Base-by-base conservation (phyloP, 2,329 filamentous ascomycete species). In the Sphaerostilbella broomeana region DNA sequence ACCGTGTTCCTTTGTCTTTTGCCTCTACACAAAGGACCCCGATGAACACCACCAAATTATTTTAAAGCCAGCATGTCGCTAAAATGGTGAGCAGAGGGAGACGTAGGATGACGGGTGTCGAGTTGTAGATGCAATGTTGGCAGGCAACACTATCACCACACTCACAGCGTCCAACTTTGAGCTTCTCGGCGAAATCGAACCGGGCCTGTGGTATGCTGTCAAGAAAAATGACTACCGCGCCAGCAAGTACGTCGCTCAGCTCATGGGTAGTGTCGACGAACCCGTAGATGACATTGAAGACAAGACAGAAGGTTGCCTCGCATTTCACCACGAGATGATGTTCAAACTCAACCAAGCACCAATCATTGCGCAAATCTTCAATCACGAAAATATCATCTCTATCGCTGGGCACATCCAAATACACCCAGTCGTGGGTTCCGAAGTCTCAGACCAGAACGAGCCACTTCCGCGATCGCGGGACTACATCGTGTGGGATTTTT, bases 401-500 rank as follows among this genome's bases (percentile, higher is more conserved):
- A 46, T 72, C 27, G 54, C 60, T 20, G 65, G 66, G 32, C 55
- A 55, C n/a, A 54, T 67, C 33, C 45, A 50, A 49, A 46, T 44
- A 20, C 46, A 46, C 33, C 40, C 39, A 19, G 49, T 48, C 20
- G 47, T 44, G 11, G 46, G 42, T 7, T 29, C 40, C 6, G 2
- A 11, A 29, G 2, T 45, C 29, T 20, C 41, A 29, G 28, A 41
- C 21, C 12, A 37, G 41, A 32, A 47, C 32, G 19, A 21, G 32
- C 11, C 29, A 18, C 16, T n/a, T 7, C n/a, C 6, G 16, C 42
- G 20, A 7, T 53, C 43, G 38, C 57, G 57, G 12, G 46, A 58
- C 32, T 57, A 65, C 43, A 51, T 70, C 12, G 55, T 76, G 16
- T 75, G 65, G 64, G 73, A 77, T 52, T 68, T 63, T 39, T 74